A percentile compares a stretch with the other conserved stretches of the same genome.
These are phyloP conservation scores for Phytophthora sp. DNA, from an alignment of 352 stramenopile species.

Conservation along the genomic window DNA sequence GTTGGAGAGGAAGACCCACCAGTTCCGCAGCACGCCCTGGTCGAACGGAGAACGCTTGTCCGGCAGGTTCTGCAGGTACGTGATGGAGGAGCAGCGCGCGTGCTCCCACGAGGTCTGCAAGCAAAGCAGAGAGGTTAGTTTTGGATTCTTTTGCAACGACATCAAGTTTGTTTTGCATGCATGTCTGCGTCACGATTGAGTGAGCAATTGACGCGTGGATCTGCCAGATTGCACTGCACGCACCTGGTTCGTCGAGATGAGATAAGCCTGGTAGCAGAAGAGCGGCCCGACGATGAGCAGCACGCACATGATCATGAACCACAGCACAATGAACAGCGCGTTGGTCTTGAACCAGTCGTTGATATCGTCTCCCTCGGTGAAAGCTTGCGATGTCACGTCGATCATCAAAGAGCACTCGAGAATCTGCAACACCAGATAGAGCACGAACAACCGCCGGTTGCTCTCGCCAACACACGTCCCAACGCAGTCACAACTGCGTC, in stretches of 20 bases:
- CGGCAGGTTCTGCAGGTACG: slow-evolving; percentile 68
- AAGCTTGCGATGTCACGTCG: slow-evolving; percentile 52
- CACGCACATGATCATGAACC: slow-evolving; percentile 61
- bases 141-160: neutral
- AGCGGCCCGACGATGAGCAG: slow-evolving; percentile 67
- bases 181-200: neutral
- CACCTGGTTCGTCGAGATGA: slow-evolving; percentile 72
- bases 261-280: slow-evolving; percentile 70
- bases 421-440: slow-evolving; percentile 68
- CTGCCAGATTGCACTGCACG: neutral
- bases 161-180: neutral
- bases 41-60: slow-evolving; percentile 71
- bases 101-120: slow-evolving; percentile 82
- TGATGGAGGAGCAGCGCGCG: slow-evolving; percentile 68
- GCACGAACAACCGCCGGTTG: slow-evolving; percentile 72
- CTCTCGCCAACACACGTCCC: slow-evolving; percentile 75
- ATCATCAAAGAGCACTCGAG: slow-evolving; percentile 59
- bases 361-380: slow-evolving; percentile 56
- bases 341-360: slow-evolving; percentile 83
- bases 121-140: neutral
- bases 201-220: neutral
- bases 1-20: slow-evolving; percentile 55
- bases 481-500: slow-evolving; percentile 75
- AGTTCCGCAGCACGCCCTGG: slow-evolving; percentile 64
- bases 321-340: slow-evolving; percentile 66